Percentiles rank a stretch among this genome's conserved stretches.
Evolutionary conservation across 1,284 basidiomycete genomes (phyloP).

Genomic region (Malassezia vespertilionis): DNA sequence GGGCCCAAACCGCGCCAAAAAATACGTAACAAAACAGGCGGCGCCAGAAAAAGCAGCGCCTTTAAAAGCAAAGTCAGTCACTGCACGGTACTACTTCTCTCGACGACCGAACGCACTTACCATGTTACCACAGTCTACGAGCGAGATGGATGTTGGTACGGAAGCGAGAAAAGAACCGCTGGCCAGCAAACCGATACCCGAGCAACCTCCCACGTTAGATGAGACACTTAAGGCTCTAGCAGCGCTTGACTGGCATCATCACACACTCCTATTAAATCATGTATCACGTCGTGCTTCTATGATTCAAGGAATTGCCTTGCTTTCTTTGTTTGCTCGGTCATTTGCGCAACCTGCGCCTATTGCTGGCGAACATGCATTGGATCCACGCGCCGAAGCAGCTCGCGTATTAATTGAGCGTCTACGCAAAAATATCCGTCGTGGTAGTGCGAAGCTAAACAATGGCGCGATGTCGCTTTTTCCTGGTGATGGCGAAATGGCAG

Average conservation of each 20-base stretch:
- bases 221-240: conserved; percentile 13
- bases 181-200: no score
- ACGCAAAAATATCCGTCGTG: conserved; percentile 19
- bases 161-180: no score
- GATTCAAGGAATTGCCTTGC: conserved; percentile 81
- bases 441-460: conserved; percentile 10
- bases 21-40: not conserved
- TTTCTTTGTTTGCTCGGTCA: conserved; percentile 75
- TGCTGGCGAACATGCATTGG: not conserved
- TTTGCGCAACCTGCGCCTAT: conserved; percentile 49
- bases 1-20: not conserved
- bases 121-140: no score
- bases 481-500: conserved; percentile 40
- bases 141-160: no score
- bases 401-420: not conserved
- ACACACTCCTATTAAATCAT: conserved; percentile 77
- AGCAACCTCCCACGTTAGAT: conserved; percentile 4
- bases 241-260: conserved; percentile 64
- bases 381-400: not conserved
- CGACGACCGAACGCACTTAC: no score
- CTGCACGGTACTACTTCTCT: no score
- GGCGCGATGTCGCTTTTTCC: conserved; percentile 31
- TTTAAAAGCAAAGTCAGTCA: no score
- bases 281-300: conserved; percentile 74
- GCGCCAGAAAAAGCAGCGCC: no score